These are phyloP conservation scores for Xylaria multiplex DNA, from an alignment of 2,329 filamentous ascomycete genomes.

Conservation along the genomic window DNA sequence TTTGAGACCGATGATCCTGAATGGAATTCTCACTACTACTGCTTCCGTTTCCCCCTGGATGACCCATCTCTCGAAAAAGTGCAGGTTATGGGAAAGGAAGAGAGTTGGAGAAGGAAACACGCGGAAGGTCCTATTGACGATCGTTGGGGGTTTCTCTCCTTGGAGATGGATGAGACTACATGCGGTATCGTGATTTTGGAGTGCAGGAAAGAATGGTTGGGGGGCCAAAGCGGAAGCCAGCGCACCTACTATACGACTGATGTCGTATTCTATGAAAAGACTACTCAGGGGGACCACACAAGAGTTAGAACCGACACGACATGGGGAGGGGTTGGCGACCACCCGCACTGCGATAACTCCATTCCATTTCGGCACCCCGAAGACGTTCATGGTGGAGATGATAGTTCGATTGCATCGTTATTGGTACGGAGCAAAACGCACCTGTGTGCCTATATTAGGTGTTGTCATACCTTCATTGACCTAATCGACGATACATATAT, in stretches of 20 bases:
- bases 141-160: slow-evolving; percentile 74
- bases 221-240: slow-evolving; percentile 62
- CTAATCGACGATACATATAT: slow-evolving; percentile 62
- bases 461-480: slow-evolving; percentile 67
- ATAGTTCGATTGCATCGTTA: slow-evolving; percentile 52
- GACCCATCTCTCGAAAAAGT: slow-evolving; percentile 53
- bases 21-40: slow-evolving; percentile 76
- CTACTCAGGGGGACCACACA: slow-evolving; percentile 17
- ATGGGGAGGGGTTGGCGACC: slow-evolving; percentile 51
- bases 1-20: slow-evolving; percentile 71
- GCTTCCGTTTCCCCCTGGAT: slow-evolving; percentile 68
- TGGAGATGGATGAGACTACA: slow-evolving; percentile 68
- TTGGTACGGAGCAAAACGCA: slow-evolving; percentile 65
- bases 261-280: slow-evolving; percentile 55
- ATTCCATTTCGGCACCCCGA: slow-evolving; percentile 46
- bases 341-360: slow-evolving; percentile 13
- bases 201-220: slow-evolving; percentile 73
- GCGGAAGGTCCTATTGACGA: slow-evolving; percentile 78
- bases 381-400: slow-evolving; percentile 61
- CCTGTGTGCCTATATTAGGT: slow-evolving; percentile 64
- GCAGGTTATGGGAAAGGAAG: slow-evolving; percentile 56
- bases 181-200: slow-evolving; percentile 72
- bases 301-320: slow-evolving; percentile 13
- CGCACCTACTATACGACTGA: slow-evolving; percentile 73
- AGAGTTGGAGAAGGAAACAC: slow-evolving; percentile 73